These are phyloP conservation scores for Daldinia grandis DNA, from an alignment of 495 filamentous ascomycete species.

Conservation along the genomic window DNA sequence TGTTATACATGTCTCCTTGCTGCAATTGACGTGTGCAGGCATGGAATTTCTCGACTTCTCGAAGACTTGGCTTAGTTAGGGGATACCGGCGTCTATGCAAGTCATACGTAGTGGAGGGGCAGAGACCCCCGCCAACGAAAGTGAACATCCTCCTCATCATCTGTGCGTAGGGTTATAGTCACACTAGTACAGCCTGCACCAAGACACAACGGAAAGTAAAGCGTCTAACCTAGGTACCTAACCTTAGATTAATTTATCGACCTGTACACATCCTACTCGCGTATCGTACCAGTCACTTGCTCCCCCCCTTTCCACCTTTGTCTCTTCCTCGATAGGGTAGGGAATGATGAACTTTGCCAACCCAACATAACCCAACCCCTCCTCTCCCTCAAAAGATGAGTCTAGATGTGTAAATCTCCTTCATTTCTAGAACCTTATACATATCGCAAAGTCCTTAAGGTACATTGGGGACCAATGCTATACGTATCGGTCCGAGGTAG, in stretches of 20 bases:
- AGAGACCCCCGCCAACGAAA: not conserved
- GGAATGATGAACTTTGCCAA: not conserved
- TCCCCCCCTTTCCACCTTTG: not conserved
- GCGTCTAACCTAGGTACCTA: not conserved
- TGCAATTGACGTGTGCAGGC: constrained; percentile 9
- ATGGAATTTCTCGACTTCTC: constrained; percentile 11
- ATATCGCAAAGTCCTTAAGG: constrained; percentile 1
- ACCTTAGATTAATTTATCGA: not conserved
- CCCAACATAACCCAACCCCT: constrained; percentile 12
- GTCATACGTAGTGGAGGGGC: constrained; percentile 26
- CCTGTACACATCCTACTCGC: not conserved
- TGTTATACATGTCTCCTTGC: constrained; percentile 5
- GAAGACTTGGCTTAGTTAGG: constrained; percentile 19
- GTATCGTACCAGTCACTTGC: not conserved
- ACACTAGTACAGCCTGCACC: constrained; percentile 16
- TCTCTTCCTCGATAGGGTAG: not conserved
- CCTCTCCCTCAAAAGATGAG: not conserved
- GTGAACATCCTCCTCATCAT: constrained; percentile 1
- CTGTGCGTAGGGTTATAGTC: constrained; percentile 5
- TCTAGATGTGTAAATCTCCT: constrained; percentile 2
- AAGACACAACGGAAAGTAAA: constrained; percentile 15
- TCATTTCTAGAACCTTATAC: not conserved
- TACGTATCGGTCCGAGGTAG: not conserved
- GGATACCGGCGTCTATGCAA: constrained; percentile 36
- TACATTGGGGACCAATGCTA: not conserved